Percentiles rank a stretch among this genome's conserved stretches.
Evolutionary conservation across 768 basidiomycete species (phyloP).

Genomic region (Flagelloscypha sp.): DNA sequence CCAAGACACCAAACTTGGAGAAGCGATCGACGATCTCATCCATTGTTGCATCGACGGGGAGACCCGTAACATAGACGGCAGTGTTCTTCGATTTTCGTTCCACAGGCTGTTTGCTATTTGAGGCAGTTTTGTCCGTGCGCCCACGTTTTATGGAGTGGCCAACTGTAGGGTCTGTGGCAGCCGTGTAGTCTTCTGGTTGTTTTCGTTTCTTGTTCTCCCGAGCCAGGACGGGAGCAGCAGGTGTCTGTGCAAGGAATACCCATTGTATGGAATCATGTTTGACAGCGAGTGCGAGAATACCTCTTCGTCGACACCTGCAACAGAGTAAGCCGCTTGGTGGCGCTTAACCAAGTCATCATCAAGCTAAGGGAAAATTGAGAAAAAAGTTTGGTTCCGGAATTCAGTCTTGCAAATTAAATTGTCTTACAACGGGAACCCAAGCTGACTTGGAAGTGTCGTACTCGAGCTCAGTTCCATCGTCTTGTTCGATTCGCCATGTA

Average conservation of each 20-base stretch:
- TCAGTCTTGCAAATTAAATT: neutral
- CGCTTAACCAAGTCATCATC: conserved; percentile 80
- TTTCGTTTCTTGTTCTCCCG: conserved; percentile 77
- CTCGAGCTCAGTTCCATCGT: conserved; percentile 86
- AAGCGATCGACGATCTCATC: conserved; percentile 84
- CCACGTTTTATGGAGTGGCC: conserved; percentile 63
- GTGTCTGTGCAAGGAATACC: conserved; percentile 45
- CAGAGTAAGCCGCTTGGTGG: conserved; percentile 93
- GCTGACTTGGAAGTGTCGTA: conserved; percentile 67
- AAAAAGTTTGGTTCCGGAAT: conserved; percentile 1
- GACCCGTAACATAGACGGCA: conserved; percentile 79
- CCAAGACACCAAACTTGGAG: conserved; percentile 83
- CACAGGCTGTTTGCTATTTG: conserved; percentile 28
- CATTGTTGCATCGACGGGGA: conserved; percentile 67
- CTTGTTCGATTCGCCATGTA: conserved; percentile 86
- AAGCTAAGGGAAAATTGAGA: conserved; percentile 39
- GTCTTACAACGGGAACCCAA: conserved; percentile 81
- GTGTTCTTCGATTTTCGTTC: conserved; percentile 83
- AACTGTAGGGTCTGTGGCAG: conserved; percentile 34
- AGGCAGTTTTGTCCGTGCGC: conserved; percentile 44
- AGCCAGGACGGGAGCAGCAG: conserved; percentile 79
- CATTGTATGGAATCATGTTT: too few species aligned
- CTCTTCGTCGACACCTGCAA: conserved; percentile 90
- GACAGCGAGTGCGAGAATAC: too few species aligned
- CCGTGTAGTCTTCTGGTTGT: conserved; percentile 64